Base-by-base conservation (phyloP, 495 filamentous ascomycete genomes). In the Xanthoparmelia taractica region DNA sequence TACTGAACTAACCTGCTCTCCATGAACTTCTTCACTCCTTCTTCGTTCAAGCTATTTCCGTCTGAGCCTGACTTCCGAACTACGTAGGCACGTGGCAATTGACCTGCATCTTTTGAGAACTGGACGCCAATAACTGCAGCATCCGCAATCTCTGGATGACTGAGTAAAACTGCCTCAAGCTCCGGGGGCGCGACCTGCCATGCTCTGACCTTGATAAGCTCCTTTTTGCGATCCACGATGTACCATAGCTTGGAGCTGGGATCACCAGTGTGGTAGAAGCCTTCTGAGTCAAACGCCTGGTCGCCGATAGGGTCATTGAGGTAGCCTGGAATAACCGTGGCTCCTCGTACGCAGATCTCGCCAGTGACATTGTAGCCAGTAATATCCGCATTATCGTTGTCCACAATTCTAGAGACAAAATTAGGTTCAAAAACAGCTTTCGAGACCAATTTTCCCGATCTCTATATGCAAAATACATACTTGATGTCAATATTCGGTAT, bases 101-200 rank as follows among this genome's bases (percentile, higher is more conserved):
- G 88, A 60, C 87, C 83, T 48, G 83, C 78, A 36, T 80, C 76
- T 23, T 29, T 40, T 6, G 43, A 38, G 52, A 76, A 62, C 8
- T 78, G 76, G 41, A 90, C 81, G 0, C 90, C 89, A 41, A 95
- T 82, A 17, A 96, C 90, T 0, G 86, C 92, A 1, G 80, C 89
- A 71, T 96, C 91, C 23, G 79, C 76, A 48, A 96, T 78, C 4
- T 80, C 78, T 4, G 83, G 83, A 58, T 89, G 85, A 29, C 87
- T 83, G 5, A 95, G 73, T 33, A 96, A 76, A 2, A 92, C 69
- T 6, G 82, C 85, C 72, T 96, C 92, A 1, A 96, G 76, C 72
- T 96, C 91, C 0, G 91, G 87, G 0, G 91, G 91, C 2, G 90
- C 88, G 33, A 96, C 90, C 71, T 95, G 91, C 64, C 87, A 85